Conservation (phyloP, 1,139 yeast species). For the Candida frijolesensis region DNA sequence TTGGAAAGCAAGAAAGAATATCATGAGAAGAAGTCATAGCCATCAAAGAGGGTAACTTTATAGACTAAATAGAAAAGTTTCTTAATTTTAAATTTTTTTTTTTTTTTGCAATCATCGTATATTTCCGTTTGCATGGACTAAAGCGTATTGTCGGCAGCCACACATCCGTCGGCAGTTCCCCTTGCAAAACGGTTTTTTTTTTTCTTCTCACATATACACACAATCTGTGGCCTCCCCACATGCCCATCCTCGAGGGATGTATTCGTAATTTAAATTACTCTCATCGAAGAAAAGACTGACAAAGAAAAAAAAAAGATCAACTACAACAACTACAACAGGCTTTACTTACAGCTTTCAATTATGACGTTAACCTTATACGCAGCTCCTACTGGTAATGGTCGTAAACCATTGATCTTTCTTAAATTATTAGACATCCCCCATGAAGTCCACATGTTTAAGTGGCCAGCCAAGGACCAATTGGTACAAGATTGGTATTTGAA, state of each 20-base stretch:
- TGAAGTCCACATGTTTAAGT: slow-evolving; percentile 14
- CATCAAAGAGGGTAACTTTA: neutral
- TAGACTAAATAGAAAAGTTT: neutral
- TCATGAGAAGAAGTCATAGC: slow-evolving; percentile 48
- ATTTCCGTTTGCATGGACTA: no score
- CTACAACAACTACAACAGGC: no score
- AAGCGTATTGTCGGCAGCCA: no score
- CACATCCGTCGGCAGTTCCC: no score
- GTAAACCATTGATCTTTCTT: slow-evolving; percentile 19
- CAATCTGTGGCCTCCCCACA: no score
- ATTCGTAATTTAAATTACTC: no score
- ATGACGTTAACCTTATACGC: slow-evolving; percentile 17
- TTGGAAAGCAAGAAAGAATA: slow-evolving; percentile 65
- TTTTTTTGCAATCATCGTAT: neutral
- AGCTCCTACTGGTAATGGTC: slow-evolving; percentile 23
- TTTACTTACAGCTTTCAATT: neutral
- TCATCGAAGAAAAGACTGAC: no score
- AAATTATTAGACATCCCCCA: slow-evolving; percentile 17
- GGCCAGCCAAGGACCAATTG: slow-evolving; percentile 16
- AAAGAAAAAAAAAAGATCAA: neutral
- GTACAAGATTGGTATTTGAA: slow-evolving; percentile 15
- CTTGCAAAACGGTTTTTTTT: no score
- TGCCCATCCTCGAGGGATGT: no score
- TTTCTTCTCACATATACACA: no score
- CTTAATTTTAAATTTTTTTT: neutral